Evolutionary conservation across 2,329 filamentous ascomycete species (phyloP), one percentile per base, ranked within the genome.

Genomic region (Cladophialophora yegresii): DNA sequence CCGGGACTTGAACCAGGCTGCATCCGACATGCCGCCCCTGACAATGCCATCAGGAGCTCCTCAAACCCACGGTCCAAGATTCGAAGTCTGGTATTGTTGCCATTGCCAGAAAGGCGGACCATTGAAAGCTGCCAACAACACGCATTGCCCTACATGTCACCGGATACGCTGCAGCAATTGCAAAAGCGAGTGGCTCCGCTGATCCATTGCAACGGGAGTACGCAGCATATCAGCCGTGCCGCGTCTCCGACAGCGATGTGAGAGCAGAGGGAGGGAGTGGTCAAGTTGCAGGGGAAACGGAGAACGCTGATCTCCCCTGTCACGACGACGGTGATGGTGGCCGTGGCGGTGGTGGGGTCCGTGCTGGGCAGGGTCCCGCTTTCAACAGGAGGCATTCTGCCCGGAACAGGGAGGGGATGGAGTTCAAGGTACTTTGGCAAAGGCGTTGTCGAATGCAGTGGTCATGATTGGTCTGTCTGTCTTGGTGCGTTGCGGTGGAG

Each of bases 31-130:
- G 36, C 36, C 36, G n/a, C 36, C 36, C 36, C 5, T 43, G 36
- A 43, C 36, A 16, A 43, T 43, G 36, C 36, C 36, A 43, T 43
- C 36, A 43, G 36, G 36, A 43, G 36, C 36, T 43, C 36, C 36
- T 43, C n/a, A n/a, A 61, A 61, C 50, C 5, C 20, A 61, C 7
- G 53, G 49, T 7, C n/a, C 58, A 10, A 33, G 8, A 20, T 61
- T 45, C 10, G 22, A 26, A 1, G 12, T 16, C 4, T 13, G 28
- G 43, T 43, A n/a, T 45, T 58, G 55, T 22, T 13, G 22, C 16
- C 16, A 28, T 5, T 58, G 55, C 8, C 8, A n/a, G 1, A 5
- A 13, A 8, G 13, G 33, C 5, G 33, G 36, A 2, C 36, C 36
- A 13, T 13, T n/a, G 43, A 58, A 51, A 51, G 47, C 22, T 12